phyloP scores from a whole-genome alignment of 345 rosid genomes.

The Alliaria petiolata region DNA sequence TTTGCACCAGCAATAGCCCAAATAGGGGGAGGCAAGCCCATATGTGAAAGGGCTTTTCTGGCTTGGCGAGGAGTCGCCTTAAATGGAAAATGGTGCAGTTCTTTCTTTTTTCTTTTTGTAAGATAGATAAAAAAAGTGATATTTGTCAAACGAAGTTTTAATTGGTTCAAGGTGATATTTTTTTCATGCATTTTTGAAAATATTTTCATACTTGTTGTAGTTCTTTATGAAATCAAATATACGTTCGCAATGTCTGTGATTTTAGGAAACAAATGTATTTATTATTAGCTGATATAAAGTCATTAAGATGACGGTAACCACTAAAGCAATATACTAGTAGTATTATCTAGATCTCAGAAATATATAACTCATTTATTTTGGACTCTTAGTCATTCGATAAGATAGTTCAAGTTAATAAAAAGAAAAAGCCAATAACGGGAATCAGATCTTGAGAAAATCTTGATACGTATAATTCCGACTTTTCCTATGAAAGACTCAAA shows the following conservation, averaged over 20 bases:
- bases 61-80: not conserved
- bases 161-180: not conserved
- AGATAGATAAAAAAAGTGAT: not conserved
- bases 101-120: not conserved
- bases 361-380: not conserved
- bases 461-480: not conserved
- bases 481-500: not conserved
- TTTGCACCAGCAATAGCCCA: constrained; percentile 10
- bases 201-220: too few species aligned
- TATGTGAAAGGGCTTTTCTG: not conserved
- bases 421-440: not conserved
- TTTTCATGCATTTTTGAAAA: not conserved
- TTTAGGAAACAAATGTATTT: not conserved
- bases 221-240: too few species aligned
- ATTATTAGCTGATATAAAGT: not conserved
- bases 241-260: not conserved
- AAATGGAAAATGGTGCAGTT: not conserved
- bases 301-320: not conserved
- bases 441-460: not conserved
- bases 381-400: not conserved
- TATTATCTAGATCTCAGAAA: not conserved
- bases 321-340: not conserved
- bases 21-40: not conserved
- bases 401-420: not conserved
- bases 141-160: not conserved